Evolutionary conservation across 2,329 filamentous ascomycete species (phyloP).

Genomic region (Ceratocystis alfenasii): DNA sequence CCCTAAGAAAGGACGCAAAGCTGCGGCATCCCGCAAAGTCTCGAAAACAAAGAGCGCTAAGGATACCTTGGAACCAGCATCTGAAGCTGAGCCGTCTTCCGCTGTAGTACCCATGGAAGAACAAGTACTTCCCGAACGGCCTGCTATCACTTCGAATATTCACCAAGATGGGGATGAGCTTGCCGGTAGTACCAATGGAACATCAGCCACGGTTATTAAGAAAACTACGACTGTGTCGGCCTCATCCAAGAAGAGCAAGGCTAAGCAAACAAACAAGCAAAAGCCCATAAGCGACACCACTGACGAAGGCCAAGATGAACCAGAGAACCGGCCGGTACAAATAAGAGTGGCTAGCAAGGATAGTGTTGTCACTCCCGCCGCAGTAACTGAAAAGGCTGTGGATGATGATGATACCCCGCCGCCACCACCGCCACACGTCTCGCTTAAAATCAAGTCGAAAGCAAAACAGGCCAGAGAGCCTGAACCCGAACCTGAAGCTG

Average conservation of each 20-base stretch:
- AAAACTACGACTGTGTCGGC: slow-evolving; percentile 26
- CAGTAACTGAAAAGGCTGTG: background rate
- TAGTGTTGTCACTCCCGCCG: background rate
- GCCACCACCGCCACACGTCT: slow-evolving; percentile 3
- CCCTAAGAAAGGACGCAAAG: slow-evolving; percentile 45
- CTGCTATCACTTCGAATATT: background rate
- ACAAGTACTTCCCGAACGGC: background rate
- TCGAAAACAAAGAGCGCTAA: slow-evolving; percentile 41
- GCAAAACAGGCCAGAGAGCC: background rate
- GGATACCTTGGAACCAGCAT: slow-evolving; percentile 29
- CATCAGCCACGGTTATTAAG: slow-evolving; percentile 34
- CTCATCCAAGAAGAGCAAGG: slow-evolving; percentile 26
- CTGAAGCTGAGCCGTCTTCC: slow-evolving; percentile 19
- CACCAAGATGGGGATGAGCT: slow-evolving; percentile 27
- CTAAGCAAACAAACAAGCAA: slow-evolving; percentile 23
- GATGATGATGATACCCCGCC: slow-evolving; percentile 8
- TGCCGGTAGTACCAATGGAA: slow-evolving; percentile 34
- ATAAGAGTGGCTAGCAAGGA: slow-evolving; percentile 14
- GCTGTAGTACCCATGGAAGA: background rate
- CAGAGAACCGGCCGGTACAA: slow-evolving; percentile 9
- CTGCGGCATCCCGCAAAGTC: slow-evolving; percentile 37
- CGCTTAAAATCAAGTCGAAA: background rate
- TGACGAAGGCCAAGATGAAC: slow-evolving; percentile 1
- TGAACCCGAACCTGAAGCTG: background rate
- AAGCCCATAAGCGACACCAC: background rate